Percentiles rank a stretch among this genome's conserved stretches.
These are phyloP conservation scores for Emmonsiellopsis sp. DNA, from an alignment of 2,329 filamentous ascomycete species.

Conservation along the genomic window DNA sequence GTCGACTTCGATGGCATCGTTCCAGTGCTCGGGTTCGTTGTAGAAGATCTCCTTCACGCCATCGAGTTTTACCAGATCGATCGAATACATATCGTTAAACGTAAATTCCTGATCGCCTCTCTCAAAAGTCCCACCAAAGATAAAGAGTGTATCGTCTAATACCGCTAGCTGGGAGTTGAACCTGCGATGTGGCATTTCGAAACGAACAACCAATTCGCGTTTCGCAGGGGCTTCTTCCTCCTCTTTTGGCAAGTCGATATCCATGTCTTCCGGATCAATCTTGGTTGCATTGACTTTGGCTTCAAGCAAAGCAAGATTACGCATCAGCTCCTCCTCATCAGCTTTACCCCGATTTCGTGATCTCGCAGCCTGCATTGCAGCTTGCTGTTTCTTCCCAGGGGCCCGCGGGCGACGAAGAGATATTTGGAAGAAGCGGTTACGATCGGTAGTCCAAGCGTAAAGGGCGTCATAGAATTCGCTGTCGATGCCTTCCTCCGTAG, in stretches of 20 bases:
- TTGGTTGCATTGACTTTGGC: constrained; percentile 54
- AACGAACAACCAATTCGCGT: constrained; percentile 53
- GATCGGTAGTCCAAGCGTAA: constrained; percentile 88
- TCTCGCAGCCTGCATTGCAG: constrained; percentile 32
- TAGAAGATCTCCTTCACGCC: constrained; percentile 88
- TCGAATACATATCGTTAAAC: constrained; percentile 87
- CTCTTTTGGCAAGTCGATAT: constrained; percentile 36
- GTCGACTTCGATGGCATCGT: constrained; percentile 50
- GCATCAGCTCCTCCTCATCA: constrained; percentile 81
- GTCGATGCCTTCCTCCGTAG: constrained; percentile 89
- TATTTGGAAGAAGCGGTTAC: constrained; percentile 88
- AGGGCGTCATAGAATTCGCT: constrained; percentile 93
- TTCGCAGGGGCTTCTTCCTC: constrained; percentile 45
- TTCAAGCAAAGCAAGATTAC: constrained; percentile 77
- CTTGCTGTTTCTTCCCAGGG: constrained; percentile 48
- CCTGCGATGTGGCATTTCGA: constrained; percentile 78
- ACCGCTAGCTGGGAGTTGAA: constrained; percentile 90
- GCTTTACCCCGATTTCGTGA: constrained; percentile 65
- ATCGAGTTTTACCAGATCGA: constrained; percentile 90
- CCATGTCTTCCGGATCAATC: constrained; percentile 33
- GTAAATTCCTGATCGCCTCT: constrained; percentile 92
- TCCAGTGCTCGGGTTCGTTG: constrained; percentile 78
- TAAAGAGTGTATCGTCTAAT: constrained; percentile 84
- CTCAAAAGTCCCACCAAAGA: constrained; percentile 92
- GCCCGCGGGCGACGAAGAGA: constrained; percentile 63